Evolutionary conservation across 768 basidiomycete genomes (phyloP).

Genomic region (Tricholoma saponaceum): DNA sequence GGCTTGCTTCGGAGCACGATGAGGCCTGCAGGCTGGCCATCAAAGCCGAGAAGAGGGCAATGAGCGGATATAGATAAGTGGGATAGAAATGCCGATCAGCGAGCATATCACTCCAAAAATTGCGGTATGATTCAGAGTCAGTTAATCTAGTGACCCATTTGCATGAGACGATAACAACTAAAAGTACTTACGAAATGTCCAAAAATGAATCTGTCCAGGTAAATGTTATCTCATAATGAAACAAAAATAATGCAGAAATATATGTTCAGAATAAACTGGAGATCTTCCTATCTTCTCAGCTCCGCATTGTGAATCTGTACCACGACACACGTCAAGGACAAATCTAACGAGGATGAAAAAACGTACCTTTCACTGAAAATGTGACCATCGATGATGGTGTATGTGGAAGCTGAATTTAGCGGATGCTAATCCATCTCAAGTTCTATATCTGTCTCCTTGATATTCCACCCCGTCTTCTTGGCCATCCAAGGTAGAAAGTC

Average conservation of each 20-base stretch:
- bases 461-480: slow-evolving; percentile 15
- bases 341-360: neutral
- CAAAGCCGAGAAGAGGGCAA: neutral
- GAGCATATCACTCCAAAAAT: neutral
- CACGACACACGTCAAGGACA: neutral
- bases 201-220: neutral
- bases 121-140: neutral
- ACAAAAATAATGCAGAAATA: neutral
- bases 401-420: neutral
- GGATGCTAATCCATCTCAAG: neutral
- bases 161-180: neutral
- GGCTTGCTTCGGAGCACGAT: neutral
- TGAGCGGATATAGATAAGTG: neutral
- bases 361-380: neutral
- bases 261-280: neutral
- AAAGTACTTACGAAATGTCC: neutral
- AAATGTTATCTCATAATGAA: neutral
- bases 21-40: slow-evolving; percentile 1
- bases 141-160: neutral
- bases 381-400: neutral
- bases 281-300: neutral
- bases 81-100: neutral
- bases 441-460: neutral
- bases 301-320: neutral
- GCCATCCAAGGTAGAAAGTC: slow-evolving; percentile 39